Conservation (phyloP, 164 flowering plant genomes). For the Vitis rupestris region DNA sequence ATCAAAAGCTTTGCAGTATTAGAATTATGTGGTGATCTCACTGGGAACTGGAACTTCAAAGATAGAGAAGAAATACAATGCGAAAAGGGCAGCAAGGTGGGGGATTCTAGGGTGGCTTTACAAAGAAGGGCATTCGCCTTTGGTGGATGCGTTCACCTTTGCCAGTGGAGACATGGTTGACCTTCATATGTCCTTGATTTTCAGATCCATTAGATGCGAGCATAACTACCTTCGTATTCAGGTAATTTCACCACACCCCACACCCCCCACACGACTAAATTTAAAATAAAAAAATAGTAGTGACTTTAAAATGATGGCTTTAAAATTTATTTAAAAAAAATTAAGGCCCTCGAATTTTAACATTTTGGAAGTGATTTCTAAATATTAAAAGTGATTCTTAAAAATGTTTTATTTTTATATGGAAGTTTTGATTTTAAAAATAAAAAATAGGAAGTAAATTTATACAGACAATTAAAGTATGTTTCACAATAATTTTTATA, state of each 20-base stretch:
- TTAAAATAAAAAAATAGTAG: no score
- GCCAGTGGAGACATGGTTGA: slow-evolving; percentile 12
- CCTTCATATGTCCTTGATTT: slow-evolving; percentile 3
- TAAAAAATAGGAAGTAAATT: no score
- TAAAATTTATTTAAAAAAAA: no score
- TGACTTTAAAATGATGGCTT: no score
- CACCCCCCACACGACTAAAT: no score
- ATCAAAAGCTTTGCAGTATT: not conserved
- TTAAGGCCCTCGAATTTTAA: no score
- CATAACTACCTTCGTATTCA: slow-evolving; percentile 7
- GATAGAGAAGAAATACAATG: slow-evolving; percentile 7
- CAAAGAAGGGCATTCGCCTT: not conserved
- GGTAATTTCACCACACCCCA: not conserved
- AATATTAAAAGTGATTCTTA: no score
- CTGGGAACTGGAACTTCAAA: slow-evolving; percentile 12
- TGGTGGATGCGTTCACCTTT: not conserved
- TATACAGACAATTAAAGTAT: accelerated
- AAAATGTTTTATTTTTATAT: no score
- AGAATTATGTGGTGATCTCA: slow-evolving; percentile 7
- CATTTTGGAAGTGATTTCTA: no score
- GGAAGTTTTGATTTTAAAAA: no score
- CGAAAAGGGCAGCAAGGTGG: slow-evolving; percentile 9
- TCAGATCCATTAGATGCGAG: not conserved
- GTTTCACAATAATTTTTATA: no score
- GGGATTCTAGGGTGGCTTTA: slow-evolving; percentile 8